phyloP scores from a whole-genome alignment of 2,329 filamentous ascomycete genomes.

The Exophiala mesophila region DNA sequence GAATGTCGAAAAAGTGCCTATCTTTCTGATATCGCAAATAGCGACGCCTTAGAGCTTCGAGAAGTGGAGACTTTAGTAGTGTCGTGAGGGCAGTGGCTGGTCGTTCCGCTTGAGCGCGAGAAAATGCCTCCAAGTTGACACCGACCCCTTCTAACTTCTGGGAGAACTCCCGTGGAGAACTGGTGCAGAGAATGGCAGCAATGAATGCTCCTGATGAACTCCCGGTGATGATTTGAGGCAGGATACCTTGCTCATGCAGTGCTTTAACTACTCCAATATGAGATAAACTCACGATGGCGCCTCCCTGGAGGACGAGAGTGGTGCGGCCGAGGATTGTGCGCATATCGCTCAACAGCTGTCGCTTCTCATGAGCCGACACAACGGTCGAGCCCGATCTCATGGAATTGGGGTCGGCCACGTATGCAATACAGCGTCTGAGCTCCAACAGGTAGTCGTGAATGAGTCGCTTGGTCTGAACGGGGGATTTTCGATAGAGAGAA shows the following conservation, averaged over 20 bases:
- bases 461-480: slow-evolving; percentile 80
- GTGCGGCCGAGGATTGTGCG: slow-evolving; percentile 83
- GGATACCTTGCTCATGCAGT: slow-evolving; percentile 69
- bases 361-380: slow-evolving; percentile 69
- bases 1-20: slow-evolving; percentile 73
- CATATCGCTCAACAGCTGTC: slow-evolving; percentile 81
- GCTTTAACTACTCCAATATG: slow-evolving; percentile 89
- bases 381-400: slow-evolving; percentile 45
- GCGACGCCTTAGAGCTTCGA: slow-evolving; percentile 62
- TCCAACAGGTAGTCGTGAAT: slow-evolving; percentile 89
- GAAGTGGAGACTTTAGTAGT: slow-evolving; percentile 59
- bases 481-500: slow-evolving; percentile 76
- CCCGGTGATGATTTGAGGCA: slow-evolving; percentile 84
- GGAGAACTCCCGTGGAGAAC: slow-evolving; percentile 73
- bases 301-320: slow-evolving; percentile 80
- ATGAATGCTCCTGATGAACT: slow-evolving; percentile 85
- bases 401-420: slow-evolving; percentile 65
- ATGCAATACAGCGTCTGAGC: slow-evolving; percentile 73
- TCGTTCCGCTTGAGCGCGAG: slow-evolving; percentile 44
- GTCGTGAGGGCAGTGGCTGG: slow-evolving; percentile 31
- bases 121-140: slow-evolving; percentile 75
- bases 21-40: slow-evolving; percentile 68
- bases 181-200: slow-evolving; percentile 70
- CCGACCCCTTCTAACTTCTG: slow-evolving; percentile 61
- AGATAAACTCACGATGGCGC: slow-evolving; percentile 84